Base-by-base conservation (phyloP, 345 rosid genomes). In the Toxicodendron radicans region DNA sequence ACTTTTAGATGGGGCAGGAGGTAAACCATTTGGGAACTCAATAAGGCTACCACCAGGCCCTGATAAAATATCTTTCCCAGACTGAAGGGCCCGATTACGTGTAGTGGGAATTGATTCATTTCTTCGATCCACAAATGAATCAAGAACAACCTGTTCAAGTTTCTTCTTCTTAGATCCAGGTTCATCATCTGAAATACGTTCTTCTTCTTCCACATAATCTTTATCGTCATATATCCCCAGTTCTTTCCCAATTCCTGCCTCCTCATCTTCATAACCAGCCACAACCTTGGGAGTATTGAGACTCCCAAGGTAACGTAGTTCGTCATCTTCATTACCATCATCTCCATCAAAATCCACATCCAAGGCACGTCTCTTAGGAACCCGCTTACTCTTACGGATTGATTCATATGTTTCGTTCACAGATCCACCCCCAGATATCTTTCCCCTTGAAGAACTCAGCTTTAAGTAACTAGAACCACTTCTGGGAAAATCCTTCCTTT, bases 21-120 rank as follows among this genome's bases (percentile, higher is more conserved):
- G 94, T 68, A 89, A 87, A 75, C 97, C 97, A 79, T 91, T 81
- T 16, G 92, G 92, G 63, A 86, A 89, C 72, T 86, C 94, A 75
- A 90, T 81, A 66, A 84, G 70, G 71, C 75, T 67, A 10, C 80
- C 71, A 43, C 81, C 72, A 32, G 76, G 45, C 65, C 76, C 76
- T 78, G 84, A 83, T 58, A 58, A 80, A 32, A 75, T 77, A 78
- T 82, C 88, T 76, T 83, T 91, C 75, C 83, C 85, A 59, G 89
- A 82, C 33, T 82, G 91, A 76, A 87, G 84, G 5, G 92, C 85
- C 18, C 84, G 84, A 75, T 86, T 87, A 13, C 91, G 92, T 49
- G 87, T 83, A 4, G 89, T 84, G 60, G 83, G 88, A 76, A 70
- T 67, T 38, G 81, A 54, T 77, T 87, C 84, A 73, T 74, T 85